Percentiles rank a stretch among this genome's conserved stretches.
Evolutionary conservation across 1,139 yeast species (phyloP).

Genomic region (Debaryomycetaceae sp.): DNA sequence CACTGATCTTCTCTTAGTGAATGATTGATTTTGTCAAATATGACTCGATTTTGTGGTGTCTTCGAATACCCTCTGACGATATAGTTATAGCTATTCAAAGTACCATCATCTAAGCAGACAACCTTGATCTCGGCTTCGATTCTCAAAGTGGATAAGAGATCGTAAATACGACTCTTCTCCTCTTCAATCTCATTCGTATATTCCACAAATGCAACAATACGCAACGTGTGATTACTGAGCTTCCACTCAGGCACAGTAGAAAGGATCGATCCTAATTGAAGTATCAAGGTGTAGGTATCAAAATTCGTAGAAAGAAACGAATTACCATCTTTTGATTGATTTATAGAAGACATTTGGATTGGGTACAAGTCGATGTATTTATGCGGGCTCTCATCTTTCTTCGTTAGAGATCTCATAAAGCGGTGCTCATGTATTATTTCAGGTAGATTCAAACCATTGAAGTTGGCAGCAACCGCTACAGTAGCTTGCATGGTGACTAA

Average conservation of each 20-base stretch:
- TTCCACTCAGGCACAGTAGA: conserved; percentile 95
- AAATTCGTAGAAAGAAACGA: conserved; percentile 81
- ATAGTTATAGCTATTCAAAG: conserved; percentile 65
- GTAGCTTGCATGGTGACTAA: conserved; percentile 88
- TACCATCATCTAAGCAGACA: conserved; percentile 59
- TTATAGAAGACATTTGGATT: conserved; percentile 89
- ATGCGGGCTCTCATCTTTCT: conserved; percentile 13
- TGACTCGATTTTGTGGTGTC: conserved; percentile 21
- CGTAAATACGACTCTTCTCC: conserved; percentile 58
- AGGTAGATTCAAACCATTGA: conserved; percentile 60
- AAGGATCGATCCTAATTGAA: conserved; percentile 89
- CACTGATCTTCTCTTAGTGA: conserved; percentile 42
- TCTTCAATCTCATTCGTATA: conserved; percentile 62
- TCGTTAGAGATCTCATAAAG: conserved; percentile 16
- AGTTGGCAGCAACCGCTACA: conserved; percentile 91
- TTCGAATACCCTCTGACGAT: conserved; percentile 62
- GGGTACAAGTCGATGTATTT: conserved; percentile 85
- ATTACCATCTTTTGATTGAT: conserved; percentile 61
- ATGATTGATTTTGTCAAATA: conserved; percentile 30
- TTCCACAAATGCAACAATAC: conserved; percentile 92
- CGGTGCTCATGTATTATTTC: conserved; percentile 16
- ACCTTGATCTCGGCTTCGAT: conserved; percentile 78
- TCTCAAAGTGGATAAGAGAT: conserved; percentile 69
- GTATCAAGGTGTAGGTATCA: conserved; percentile 88
- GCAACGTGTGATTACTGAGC: conserved; percentile 54